These are phyloP conservation scores for Pleurotus citrinopileatus DNA, from an alignment of 768 basidiomycete genomes.

Conservation along the genomic window DNA sequence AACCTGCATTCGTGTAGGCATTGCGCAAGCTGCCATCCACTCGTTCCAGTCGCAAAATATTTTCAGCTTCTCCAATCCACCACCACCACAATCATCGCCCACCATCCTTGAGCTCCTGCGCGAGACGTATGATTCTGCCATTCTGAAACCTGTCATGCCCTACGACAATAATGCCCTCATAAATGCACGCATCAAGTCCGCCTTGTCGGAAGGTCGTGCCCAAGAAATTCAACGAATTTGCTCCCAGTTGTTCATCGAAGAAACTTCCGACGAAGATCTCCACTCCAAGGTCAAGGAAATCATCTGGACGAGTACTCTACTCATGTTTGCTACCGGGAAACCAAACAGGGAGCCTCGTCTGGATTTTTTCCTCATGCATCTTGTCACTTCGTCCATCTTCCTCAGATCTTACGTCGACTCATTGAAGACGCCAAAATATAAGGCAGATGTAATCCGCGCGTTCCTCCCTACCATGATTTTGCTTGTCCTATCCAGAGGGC, in stretches of 20 bases:
- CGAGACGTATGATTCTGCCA: constrained; percentile 46
- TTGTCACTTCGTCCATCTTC: constrained; percentile 51
- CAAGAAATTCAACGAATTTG: constrained; percentile 45
- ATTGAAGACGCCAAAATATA: constrained; percentile 30
- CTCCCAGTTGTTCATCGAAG: constrained; percentile 35
- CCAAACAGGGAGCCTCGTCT: constrained; percentile 45
- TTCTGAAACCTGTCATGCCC: constrained; percentile 46
- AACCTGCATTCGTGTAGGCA: constrained; percentile 24
- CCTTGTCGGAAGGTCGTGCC: constrained; percentile 33
- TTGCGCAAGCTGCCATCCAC: constrained; percentile 51
- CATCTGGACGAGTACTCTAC: constrained; percentile 44
- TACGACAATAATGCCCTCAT: constrained; percentile 47
- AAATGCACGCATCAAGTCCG: constrained; percentile 29
- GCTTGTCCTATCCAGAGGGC: constrained; percentile 39
- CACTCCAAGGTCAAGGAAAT: constrained; percentile 46
- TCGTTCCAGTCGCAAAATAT: constrained; percentile 18
- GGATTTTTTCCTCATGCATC: constrained; percentile 61
- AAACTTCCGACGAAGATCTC: constrained; percentile 40
- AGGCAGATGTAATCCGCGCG: constrained; percentile 43
- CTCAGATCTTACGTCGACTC: constrained; percentile 37
- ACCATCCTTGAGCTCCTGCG: constrained; percentile 50
- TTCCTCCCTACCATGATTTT: constrained; percentile 36
- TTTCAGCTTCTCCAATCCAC: constrained; percentile 2
- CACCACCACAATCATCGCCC: constrained; percentile 19
- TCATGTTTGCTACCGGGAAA: constrained; percentile 45